Percentiles rank a stretch among this genome's conserved stretches.
These are phyloP conservation scores for Coemansia sp. DNA, from an alignment of 192 early-diverging fungal species.

Conservation along the genomic window DNA sequence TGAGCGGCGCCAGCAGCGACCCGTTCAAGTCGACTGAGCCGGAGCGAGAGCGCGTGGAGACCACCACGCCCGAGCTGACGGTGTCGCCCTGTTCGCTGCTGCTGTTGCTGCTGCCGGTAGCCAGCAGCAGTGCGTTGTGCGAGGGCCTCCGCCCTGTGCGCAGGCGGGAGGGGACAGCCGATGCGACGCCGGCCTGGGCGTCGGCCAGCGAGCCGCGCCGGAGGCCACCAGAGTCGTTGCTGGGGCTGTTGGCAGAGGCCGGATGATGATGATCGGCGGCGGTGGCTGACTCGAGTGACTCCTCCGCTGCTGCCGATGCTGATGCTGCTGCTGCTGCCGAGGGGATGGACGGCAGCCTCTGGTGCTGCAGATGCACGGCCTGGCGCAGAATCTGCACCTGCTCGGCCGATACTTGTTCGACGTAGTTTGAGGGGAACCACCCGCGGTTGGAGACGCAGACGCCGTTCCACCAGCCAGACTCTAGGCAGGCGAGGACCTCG, in stretches of 20 bases:
- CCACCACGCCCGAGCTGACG: neutral
- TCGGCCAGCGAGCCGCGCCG: constrained; percentile 59
- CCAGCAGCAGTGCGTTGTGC: constrained; percentile 8
- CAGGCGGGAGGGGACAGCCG: constrained; percentile 57
- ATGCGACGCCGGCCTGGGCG: constrained; percentile 59
- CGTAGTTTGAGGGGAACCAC: constrained; percentile 92
- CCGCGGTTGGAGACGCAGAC: constrained; percentile 77
- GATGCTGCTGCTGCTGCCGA: too few relatives aligned
- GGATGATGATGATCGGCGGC: neutral
- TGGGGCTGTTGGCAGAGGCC: neutral
- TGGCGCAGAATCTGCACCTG: constrained; percentile 56
- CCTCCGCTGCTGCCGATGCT: too few relatives aligned
- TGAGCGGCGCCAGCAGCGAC: constrained; percentile 19
- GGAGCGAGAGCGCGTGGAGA: constrained; percentile 16
- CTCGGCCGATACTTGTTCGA: constrained; percentile 62
- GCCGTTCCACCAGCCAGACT: constrained; percentile 99
- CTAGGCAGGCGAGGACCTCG: constrained; percentile 85
- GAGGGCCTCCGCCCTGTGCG: constrained; percentile 49
- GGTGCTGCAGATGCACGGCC: constrained; percentile 26
- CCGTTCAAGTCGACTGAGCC: constrained; percentile 20
- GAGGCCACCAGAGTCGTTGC: constrained; percentile 12
- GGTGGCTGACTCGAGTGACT: constrained; percentile 11
- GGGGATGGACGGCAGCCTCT: constrained; percentile 1
- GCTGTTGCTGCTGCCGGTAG: neutral
- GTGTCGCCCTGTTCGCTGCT: constrained; percentile 1